Evolutionary conservation across 768 basidiomycete genomes (phyloP), one percentile per base, ranked within the genome.

Genomic region (Podaxis rugospora): DNA sequence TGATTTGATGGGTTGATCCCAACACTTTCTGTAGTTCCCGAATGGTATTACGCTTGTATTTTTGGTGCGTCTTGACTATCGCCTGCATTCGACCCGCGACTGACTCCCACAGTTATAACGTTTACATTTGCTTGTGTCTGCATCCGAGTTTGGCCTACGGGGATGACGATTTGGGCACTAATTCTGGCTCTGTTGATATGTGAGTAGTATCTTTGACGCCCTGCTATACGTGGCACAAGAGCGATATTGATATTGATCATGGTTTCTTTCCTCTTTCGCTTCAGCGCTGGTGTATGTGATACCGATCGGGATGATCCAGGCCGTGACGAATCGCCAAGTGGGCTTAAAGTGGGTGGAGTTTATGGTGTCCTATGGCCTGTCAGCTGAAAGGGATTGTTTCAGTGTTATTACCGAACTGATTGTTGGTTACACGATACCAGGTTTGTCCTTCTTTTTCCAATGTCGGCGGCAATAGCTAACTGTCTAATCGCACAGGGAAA

Each of bases 261-360:
- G 27, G 25, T 42, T 51, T 21, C 36, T 16, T 39, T 46, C 23
- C 32, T 36, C 47, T 51, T 52, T 23, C 35, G 32, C 36, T 46
- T 37, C 55, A 79, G 79, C 80, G 23, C 73, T 76, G 44, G 61
- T 88, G 36, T 91, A 90, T 65, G 78, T 87, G 44, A 77, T 93
- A 32, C 91, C 91, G 13, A 83, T 88, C 57, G 90, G 88, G 64
- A 86, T 90, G 83, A 90, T 92, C 62, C 86, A 90, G 66, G 89
- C 89, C 1, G 83, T 91, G 64, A 92, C 90, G 32, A 92, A 92
- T 70, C 86, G 89, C 66, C 87, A 90, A 71, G 78, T 91, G 57
- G 88, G 68, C 39, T 69, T 81, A 52, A 81, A 81, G 80, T 81
- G 51, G 57, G 76, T 68, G 4, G n/a, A 44, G 25, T 27, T 32